A percentile compares a stretch with the other conserved stretches of the same genome.
Evolutionary conservation across 768 basidiomycete species (phyloP).

Genomic region (Chalciporus pseudorubinellus): DNA sequence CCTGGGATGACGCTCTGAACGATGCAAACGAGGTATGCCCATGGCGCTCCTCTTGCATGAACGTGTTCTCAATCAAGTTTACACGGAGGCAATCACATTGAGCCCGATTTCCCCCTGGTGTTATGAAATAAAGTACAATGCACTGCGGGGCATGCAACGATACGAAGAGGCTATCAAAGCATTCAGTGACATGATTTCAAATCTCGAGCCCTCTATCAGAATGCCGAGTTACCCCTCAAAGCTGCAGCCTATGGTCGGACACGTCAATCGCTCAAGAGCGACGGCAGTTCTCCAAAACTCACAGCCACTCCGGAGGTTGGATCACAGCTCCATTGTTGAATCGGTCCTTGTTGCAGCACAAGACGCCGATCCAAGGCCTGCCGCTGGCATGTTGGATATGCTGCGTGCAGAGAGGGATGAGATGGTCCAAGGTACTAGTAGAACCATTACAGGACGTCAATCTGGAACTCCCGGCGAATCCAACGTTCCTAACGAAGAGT

Average conservation of each 20-base stretch:
- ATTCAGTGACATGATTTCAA: background rate
- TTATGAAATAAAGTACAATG: slow-evolving; percentile 1
- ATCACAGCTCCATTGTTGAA: background rate
- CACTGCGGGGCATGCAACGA: slow-evolving; percentile 13
- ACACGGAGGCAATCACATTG: background rate
- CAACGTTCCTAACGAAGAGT: background rate
- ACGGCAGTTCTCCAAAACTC: too few relatives aligned
- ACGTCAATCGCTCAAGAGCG: too few relatives aligned
- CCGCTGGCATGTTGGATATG: background rate
- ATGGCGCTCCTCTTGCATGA: background rate
- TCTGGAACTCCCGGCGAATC: background rate
- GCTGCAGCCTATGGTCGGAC: background rate
- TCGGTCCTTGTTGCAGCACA: background rate
- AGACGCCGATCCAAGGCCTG: background rate
- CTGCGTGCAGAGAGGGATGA: background rate
- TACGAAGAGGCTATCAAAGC: background rate
- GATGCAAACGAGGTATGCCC: slow-evolving; percentile 5
- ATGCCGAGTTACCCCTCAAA: background rate
- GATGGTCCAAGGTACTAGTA: background rate
- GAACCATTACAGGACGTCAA: too few relatives aligned
- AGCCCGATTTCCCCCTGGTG: background rate
- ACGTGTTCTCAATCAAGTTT: background rate
- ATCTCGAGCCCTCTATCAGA: background rate
- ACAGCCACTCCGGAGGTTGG: too few relatives aligned
- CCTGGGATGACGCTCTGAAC: slow-evolving; percentile 1